Evolutionary conservation across 306 rosid genomes (phyloP), one percentile per base, ranked within the genome.

Genomic region (Lithocarpus polystachyus): DNA sequence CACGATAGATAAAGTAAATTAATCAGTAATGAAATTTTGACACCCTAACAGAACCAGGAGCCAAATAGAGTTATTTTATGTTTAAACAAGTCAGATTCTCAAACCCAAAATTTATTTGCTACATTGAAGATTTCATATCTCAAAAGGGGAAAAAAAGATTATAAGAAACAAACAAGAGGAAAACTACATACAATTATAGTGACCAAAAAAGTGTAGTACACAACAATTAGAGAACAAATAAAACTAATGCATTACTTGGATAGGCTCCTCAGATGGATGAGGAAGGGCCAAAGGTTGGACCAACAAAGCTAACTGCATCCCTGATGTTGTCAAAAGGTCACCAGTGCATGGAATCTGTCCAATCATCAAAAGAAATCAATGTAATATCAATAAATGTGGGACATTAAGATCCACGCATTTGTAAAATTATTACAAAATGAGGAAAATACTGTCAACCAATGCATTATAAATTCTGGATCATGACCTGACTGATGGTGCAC

Each of bases 281-380:
- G 95, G 94, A 89, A 95, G 94, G 80, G 97, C 94, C 86, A 95
- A 87, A 51, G 99, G 99, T 81, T 95, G 98, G 84, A 95, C 97
- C 87, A 93, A 74, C 93, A 93, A 86, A 84, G 99, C 96, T 81
- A 95, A 88, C 61, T 93, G 98, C 99, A 95, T 93, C 77, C 98
- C 99, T 75, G 99, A 93, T 73, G 98, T 93, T 85, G 88, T 60
- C 89, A 95, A 84, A 76, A 95, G 94, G 82, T 95, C 98, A 79
- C 90, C 87, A 33, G 99, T 93, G 88, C 90, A 90, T 64, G 99
- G 98, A 79, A 93, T 83, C 99, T 95, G 91, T 55, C 59, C 82
- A 68, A 79, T 51, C 75, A 82, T 75, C 57, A 72, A 61, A 80
- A 62, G 80, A 79, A 74, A 84, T 68, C 13, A 68, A 5, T 8